Conservation (phyloP, 1,139 yeast genomes). For the Blastobotrys niveus region DNA sequence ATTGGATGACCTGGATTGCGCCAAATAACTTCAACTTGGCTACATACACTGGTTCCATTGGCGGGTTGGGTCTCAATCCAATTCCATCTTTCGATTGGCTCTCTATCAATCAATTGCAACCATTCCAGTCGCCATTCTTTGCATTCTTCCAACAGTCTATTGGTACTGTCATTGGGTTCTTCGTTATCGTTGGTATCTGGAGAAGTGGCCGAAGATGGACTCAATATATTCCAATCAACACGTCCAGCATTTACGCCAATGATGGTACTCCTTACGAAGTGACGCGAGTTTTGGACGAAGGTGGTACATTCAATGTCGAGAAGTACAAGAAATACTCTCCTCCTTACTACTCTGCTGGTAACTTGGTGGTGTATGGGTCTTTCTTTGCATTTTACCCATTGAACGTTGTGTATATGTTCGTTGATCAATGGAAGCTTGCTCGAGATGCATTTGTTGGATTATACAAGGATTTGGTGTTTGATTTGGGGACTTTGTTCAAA, state of each 20-base stretch:
- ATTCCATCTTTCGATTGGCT: constrained; percentile 51
- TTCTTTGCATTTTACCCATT: constrained; percentile 32
- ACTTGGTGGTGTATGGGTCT: constrained; percentile 36
- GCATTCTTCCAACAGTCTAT: constrained; percentile 39
- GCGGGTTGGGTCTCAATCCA: constrained; percentile 58
- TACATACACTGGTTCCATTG: constrained; percentile 49
- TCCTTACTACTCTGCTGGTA: constrained; percentile 43
- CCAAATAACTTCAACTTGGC: constrained; percentile 53
- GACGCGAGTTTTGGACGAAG: constrained; percentile 34
- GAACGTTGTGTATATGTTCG: constrained; percentile 23
- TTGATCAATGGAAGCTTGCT: constrained; percentile 24
- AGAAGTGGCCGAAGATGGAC: constrained; percentile 49
- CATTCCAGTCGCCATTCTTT: constrained; percentile 44
- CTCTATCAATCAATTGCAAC: constrained; percentile 29
- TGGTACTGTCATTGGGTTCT: constrained; percentile 42
- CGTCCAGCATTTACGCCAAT: constrained; percentile 45
- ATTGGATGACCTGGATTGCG: constrained; percentile 62
- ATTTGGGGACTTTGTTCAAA: background rate
- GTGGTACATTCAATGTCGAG: constrained; percentile 32
- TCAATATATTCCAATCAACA: constrained; percentile 48
- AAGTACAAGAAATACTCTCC: constrained; percentile 40
- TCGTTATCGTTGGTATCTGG: constrained; percentile 43
- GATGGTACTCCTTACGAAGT: constrained; percentile 43
- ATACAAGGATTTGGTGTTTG: constrained; percentile 8
- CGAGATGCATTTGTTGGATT: constrained; percentile 21